Evolutionary conservation across 441 rosid species (phyloP).

Genomic region (Cnidoscolus chayamansa): DNA sequence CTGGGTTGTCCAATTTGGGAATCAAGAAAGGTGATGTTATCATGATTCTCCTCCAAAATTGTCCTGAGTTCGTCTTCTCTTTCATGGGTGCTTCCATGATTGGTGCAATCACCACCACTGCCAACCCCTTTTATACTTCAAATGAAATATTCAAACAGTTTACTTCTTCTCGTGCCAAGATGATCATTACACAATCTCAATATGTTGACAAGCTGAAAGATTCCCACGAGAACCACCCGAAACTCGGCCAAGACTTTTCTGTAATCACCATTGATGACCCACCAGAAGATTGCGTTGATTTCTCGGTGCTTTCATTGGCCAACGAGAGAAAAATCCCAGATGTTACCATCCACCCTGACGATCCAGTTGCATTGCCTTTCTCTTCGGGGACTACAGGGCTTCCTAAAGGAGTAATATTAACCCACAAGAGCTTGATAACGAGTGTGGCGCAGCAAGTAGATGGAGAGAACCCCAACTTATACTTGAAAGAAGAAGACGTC

Average conservation of each 20-base stretch:
- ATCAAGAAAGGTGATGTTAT: constrained; percentile 66
- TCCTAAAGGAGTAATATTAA: constrained; percentile 78
- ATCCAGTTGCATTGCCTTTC: constrained; percentile 70
- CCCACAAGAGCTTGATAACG: constrained; percentile 72
- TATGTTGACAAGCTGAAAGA: constrained; percentile 56
- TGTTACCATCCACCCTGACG: constrained; percentile 39
- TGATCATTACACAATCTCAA: constrained; percentile 65
- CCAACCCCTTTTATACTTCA: constrained; percentile 77
- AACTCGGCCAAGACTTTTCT: constrained; percentile 39
- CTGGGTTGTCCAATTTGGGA: constrained; percentile 56
- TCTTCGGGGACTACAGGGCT: constrained; percentile 93
- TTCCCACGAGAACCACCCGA: constrained; percentile 6
- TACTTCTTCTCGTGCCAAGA: constrained; percentile 41
- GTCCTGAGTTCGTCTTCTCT: constrained; percentile 70
- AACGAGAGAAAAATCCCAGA: constrained; percentile 32
- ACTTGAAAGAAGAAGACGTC: constrained; percentile 51
- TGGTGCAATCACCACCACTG: constrained; percentile 78
- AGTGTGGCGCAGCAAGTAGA: constrained; percentile 94
- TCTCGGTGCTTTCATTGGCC: constrained; percentile 42
- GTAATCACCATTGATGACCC: constrained; percentile 62
- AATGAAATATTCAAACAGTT: constrained; percentile 66
- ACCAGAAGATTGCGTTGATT: constrained; percentile 60
- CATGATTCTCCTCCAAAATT: constrained; percentile 80
- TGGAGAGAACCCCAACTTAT: constrained; percentile 80
- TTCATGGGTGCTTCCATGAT: constrained; percentile 84